Percentiles rank a stretch among this genome's conserved stretches.
phyloP scores from a whole-genome alignment of 495 filamentous ascomycete genomes.

The Daldinia vernicosa region DNA sequence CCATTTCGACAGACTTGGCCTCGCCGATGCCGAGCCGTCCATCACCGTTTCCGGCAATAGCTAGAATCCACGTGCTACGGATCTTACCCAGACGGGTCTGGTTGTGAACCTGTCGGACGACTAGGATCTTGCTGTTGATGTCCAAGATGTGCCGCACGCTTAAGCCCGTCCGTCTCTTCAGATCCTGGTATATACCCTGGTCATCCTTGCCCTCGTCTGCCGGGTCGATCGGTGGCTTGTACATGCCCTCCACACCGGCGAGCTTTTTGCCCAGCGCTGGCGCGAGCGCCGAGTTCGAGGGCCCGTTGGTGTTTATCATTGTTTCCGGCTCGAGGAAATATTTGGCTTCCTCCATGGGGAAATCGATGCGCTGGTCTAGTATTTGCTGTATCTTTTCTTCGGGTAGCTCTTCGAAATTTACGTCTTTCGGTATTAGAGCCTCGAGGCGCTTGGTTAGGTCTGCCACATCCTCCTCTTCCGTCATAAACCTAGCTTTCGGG shows the following conservation, averaged over 20 bases:
- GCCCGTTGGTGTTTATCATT: slow-evolving; percentile 48
- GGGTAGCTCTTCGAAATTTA: slow-evolving; percentile 48
- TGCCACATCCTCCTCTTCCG: slow-evolving; percentile 59
- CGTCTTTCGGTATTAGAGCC: slow-evolving; percentile 59
- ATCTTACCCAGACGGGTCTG: slow-evolving; percentile 98
- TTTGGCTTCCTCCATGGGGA: slow-evolving; percentile 43
- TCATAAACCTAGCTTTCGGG: slow-evolving; percentile 69
- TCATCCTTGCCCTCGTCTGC: slow-evolving; percentile 55
- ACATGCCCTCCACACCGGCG: slow-evolving; percentile 55
- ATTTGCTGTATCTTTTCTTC: slow-evolving; percentile 35
- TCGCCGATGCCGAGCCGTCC: slow-evolving; percentile 89
- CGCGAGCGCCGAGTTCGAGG: slow-evolving; percentile 53
- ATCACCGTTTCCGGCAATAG: slow-evolving; percentile 83
- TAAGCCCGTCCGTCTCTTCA: slow-evolving; percentile 78
- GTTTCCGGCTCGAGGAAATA: slow-evolving; percentile 54
- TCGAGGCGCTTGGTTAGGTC: slow-evolving; percentile 66
- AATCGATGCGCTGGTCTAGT: slow-evolving; percentile 36
- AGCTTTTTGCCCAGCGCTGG: slow-evolving; percentile 55
- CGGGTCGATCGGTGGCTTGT: slow-evolving; percentile 57
- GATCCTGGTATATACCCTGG: slow-evolving; percentile 52
- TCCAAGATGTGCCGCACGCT: slow-evolving; percentile 61
- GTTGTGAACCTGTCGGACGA: slow-evolving; percentile 79
- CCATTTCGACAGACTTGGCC: slow-evolving; percentile 79
- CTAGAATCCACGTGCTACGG: slow-evolving; percentile 70
- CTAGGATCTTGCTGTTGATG: slow-evolving; percentile 70